Base-by-base conservation (phyloP, 2,329 filamentous ascomycete genomes). In the Curvularia eragrostidis region DNA sequence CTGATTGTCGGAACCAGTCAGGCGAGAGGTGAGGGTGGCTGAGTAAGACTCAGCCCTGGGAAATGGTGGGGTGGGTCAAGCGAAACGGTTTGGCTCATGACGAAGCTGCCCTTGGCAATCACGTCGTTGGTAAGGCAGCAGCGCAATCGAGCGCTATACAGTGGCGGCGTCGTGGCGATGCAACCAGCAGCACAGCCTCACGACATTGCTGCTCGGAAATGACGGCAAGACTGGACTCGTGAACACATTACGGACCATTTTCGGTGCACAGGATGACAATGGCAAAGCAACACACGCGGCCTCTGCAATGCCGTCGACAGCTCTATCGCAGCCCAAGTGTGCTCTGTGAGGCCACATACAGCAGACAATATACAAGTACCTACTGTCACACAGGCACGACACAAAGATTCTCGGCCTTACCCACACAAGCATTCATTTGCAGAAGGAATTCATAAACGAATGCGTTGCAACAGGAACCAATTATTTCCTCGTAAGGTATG, bases 161-260 rank as follows among this genome's bases (percentile, higher is more conserved):
- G 54, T 53, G 34, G 54, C 44, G 42, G 48, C n/a, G 13, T 41
- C 10, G 54, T 53, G 54, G 49, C 54, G 49, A 56, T 56, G 54
- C 48, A 8, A 15, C 6, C 32, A 26, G 24, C 32, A 41, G 28
- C 53, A 56, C 54, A 52, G 54, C 54, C 54, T 47, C 48, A 24
- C 3, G 5, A 8, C 2, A 7, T n/a, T 9, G 38, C 3, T 10
- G 10, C 13, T 4, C 19, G 38, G 19, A 41, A 19, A 23, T 41
- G 38, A 41, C 18, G 38, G 12, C 2, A 15, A 3, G 12, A 34
- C 10, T 28, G 26, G 6, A 13, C 48, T 28, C 12, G n/a, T 32
- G 28, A 18, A 47, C 44, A 23, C 32, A 48, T 26, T n/a, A 13
- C 47, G 32, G 39, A 3, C 39, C 5, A 4, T 10, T 15, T 42